These are phyloP conservation scores for Cystobasidium sp. DNA, from an alignment of 1,284 basidiomycete genomes.

Conservation along the genomic window DNA sequence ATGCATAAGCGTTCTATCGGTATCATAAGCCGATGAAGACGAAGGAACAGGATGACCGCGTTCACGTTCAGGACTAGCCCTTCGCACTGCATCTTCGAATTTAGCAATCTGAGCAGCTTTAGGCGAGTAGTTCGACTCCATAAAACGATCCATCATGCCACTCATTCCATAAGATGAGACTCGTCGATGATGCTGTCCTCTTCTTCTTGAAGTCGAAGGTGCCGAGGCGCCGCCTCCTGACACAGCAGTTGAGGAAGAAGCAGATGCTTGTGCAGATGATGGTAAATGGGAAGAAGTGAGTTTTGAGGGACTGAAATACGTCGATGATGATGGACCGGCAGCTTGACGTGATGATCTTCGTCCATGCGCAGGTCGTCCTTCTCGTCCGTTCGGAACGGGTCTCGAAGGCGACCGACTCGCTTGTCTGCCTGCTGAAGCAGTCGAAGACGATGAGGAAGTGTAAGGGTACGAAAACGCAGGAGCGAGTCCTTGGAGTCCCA, in stretches of 20 bases:
- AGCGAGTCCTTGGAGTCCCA: constrained; percentile 11
- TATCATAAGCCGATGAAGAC: constrained; percentile 17
- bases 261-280: background rate
- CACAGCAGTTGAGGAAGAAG: background rate
- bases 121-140: constrained; percentile 33
- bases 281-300: constrained; percentile 3
- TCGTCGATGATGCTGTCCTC: constrained; percentile 24
- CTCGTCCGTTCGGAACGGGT: background rate
- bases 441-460: background rate
- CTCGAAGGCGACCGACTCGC: constrained; percentile 18
- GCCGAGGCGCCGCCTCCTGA: background rate
- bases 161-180: constrained; percentile 24
- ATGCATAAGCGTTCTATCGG: constrained; percentile 24
- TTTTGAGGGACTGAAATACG: constrained; percentile 4
- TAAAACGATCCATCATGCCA: constrained; percentile 42
- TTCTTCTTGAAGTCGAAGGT: constrained; percentile 7
- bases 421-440: background rate
- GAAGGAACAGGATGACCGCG: background rate
- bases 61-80: constrained; percentile 21
- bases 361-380: background rate
- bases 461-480: constrained; percentile 33
- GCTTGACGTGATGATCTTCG: background rate
- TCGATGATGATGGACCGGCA: constrained; percentile 6
- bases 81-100: constrained; percentile 31
- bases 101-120: constrained; percentile 41